Evolutionary conservation across 805 yeast genomes (phyloP).

Genomic region (Kuraishia molischiana): DNA sequence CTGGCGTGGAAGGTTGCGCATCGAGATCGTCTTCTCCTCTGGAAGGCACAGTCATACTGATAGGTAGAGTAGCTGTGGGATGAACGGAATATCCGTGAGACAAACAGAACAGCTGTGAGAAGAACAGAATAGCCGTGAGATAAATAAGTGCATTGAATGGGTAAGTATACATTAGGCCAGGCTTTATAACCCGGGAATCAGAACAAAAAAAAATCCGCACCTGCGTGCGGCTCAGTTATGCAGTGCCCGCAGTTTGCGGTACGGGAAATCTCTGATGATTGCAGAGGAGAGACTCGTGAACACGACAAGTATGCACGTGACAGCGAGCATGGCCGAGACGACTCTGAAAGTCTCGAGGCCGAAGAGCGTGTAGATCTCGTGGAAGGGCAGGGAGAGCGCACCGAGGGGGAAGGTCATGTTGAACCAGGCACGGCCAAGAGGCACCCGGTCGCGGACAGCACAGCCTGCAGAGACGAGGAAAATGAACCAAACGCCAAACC

Average conservation of each 20-base stretch:
- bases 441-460: conserved; percentile 7
- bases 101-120: too few species aligned
- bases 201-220: too few species aligned
- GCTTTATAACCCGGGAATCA: too few species aligned
- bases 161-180: too few species aligned
- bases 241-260: not conserved
- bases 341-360: conserved; percentile 51
- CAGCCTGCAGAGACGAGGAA: not conserved
- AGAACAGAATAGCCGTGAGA: too few species aligned
- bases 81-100: too few species aligned
- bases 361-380: conserved; percentile 37
- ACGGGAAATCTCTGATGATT: not conserved
- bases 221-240: too few species aligned
- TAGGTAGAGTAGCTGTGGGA: too few species aligned
- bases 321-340: conserved; percentile 46
- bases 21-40: too few species aligned
- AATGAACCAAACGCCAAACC: conserved; percentile 1
- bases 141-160: too few species aligned
- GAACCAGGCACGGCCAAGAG: conserved; percentile 58
- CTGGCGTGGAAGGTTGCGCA: too few species aligned
- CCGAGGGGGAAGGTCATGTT: conserved; percentile 88
- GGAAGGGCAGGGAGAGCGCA: conserved; percentile 58
- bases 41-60: too few species aligned
- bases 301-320: not conserved
- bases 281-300: not conserved